Evolutionary conservation across 352 stramenopile species (phyloP).

Genomic region (Achlya hypogyna): DNA sequence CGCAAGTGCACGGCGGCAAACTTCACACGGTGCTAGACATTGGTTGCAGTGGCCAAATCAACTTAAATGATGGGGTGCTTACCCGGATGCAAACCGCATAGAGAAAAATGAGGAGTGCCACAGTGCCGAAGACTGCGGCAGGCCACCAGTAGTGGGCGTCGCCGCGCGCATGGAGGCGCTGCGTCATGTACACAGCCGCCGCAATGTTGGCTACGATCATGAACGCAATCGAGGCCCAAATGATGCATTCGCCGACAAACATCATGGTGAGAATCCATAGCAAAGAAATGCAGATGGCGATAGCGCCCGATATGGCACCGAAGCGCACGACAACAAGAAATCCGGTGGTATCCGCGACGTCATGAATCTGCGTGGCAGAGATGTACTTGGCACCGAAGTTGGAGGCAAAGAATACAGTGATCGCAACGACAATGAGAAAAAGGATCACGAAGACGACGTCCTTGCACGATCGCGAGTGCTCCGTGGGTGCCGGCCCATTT

Average conservation of each 20-base stretch:
- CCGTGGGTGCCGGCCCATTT: not conserved
- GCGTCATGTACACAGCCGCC: constrained; percentile 34
- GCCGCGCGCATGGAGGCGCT: constrained; percentile 33
- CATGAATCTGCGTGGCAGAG: constrained; percentile 31
- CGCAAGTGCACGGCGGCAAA: constrained; percentile 88
- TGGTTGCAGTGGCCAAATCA: not conserved
- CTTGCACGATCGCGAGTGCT: constrained; percentile 7
- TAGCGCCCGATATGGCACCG: constrained; percentile 36
- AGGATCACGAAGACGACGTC: constrained; percentile 12
- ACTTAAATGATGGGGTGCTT: constrained; percentile 24
- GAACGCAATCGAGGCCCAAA: constrained; percentile 40
- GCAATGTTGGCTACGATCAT: constrained; percentile 31
- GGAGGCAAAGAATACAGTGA: constrained; percentile 9
- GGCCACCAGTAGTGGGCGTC: constrained; percentile 45
- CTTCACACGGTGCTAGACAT: constrained; percentile 61
- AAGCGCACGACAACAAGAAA: constrained; percentile 50
- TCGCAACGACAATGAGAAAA: not conserved
- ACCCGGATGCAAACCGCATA: constrained; percentile 49
- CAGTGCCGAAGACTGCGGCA: constrained; percentile 30
- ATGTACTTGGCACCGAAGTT: constrained; percentile 16
- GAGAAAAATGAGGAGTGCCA: constrained; percentile 35
- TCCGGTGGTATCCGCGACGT: constrained; percentile 31
- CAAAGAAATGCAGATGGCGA: constrained; percentile 52
- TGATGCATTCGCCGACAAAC: constrained; percentile 31
- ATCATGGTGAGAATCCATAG: constrained; percentile 75